Conservation (phyloP, 768 basidiomycete species). For the Boletus vermiculosoides region DNA sequence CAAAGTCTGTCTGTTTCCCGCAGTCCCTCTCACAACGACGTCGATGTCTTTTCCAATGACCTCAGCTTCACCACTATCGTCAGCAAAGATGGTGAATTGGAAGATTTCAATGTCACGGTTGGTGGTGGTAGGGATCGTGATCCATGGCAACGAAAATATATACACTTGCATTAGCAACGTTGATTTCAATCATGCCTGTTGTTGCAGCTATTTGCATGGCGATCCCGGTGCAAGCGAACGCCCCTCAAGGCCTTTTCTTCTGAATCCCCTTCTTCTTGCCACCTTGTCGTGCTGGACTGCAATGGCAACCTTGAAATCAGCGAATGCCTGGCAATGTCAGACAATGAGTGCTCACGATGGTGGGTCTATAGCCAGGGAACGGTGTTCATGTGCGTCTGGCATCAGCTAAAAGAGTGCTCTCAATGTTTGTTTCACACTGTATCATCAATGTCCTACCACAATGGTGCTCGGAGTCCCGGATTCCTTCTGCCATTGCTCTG, state of each 20-base stretch:
- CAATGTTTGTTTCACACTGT: too few relatives aligned
- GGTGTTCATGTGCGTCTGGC: too few relatives aligned
- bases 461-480: too few relatives aligned
- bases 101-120: constrained; percentile 40
- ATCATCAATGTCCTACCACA: too few relatives aligned
- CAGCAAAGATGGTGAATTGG: constrained; percentile 68
- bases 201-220: too few relatives aligned
- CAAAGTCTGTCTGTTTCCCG: constrained; percentile 51
- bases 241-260: neutral
- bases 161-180: too few relatives aligned
- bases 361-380: too few relatives aligned
- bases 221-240: neutral
- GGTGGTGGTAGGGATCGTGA: constrained; percentile 45
- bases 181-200: too few relatives aligned
- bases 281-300: constrained; percentile 20
- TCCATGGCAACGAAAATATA: constrained; percentile 87
- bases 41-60: constrained; percentile 94
- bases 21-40: constrained; percentile 87
- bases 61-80: constrained; percentile 96
- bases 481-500: too few relatives aligned
- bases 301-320: constrained; percentile 15
- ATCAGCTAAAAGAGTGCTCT: too few relatives aligned
- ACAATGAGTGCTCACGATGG: too few relatives aligned
- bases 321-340: neutral
- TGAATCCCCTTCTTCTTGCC: constrained; percentile 14